phyloP scores from a whole-genome alignment of 208 protist species.

The Leishmania gerbilli region DNA sequence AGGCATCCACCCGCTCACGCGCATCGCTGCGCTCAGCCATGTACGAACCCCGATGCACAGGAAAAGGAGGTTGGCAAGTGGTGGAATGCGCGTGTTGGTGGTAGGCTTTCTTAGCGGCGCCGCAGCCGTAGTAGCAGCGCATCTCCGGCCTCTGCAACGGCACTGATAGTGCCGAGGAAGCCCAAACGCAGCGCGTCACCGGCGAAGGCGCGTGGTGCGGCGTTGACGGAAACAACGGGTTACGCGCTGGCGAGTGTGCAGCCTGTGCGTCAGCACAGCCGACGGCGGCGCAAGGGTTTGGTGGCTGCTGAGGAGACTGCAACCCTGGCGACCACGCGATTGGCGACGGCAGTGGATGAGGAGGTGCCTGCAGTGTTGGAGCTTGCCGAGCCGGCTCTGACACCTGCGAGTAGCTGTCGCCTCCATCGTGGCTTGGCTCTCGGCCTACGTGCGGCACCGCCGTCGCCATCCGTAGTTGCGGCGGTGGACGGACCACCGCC shows the following conservation, averaged over 20 bases:
- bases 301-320: not conserved
- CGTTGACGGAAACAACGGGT: not conserved
- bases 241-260: not conserved
- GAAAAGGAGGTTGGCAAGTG: not conserved
- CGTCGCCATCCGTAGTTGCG: not conserved
- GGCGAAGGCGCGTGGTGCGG: not conserved
- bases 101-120: not conserved
- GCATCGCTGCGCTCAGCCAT: not conserved
- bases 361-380: not conserved
- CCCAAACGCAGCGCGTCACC: not conserved
- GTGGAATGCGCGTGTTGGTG: not conserved
- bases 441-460: not conserved
- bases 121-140: not conserved
- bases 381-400: not conserved
- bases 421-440: not conserved
- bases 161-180: not conserved
- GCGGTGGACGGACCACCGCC: not conserved
- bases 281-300: not conserved
- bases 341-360: not conserved
- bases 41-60: not conserved
- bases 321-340: not conserved
- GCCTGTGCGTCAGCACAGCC: not conserved
- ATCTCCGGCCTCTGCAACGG: not conserved
- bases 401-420: not conserved
- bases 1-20: not conserved